Conservation (phyloP, 257 asterid species). For the Misopates orontium region DNA sequence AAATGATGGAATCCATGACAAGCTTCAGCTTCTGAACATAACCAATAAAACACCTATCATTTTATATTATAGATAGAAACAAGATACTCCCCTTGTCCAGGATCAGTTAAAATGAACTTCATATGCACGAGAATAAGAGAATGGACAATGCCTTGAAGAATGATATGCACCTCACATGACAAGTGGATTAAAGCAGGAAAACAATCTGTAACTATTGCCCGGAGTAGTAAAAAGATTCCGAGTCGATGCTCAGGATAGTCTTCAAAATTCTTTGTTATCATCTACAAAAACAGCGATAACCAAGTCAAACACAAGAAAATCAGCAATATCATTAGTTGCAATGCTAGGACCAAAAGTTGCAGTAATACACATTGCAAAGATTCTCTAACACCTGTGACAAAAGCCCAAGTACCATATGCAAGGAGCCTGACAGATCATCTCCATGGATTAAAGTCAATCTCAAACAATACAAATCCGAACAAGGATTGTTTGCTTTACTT, state of each 20-base stretch:
- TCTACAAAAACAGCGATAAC: slow-evolving; percentile 42
- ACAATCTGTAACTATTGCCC: slow-evolving; percentile 91
- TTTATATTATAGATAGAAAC: slow-evolving; percentile 15
- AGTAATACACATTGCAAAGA: slow-evolving; percentile 12
- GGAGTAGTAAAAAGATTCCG: slow-evolving; percentile 87
- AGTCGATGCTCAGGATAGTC: slow-evolving; percentile 99
- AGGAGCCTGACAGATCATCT: background rate
- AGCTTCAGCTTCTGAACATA: slow-evolving; percentile 83
- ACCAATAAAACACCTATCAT: slow-evolving; percentile 21
- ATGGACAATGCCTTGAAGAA: slow-evolving; percentile 13
- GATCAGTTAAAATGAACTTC: slow-evolving; percentile 1
- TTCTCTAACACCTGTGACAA: background rate
- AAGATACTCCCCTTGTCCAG: slow-evolving; percentile 2
- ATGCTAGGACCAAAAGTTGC: background rate
- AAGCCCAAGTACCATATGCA: background rate
- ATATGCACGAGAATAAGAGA: slow-evolving; percentile 16
- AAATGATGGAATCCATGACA: slow-evolving; percentile 94
- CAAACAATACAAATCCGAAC: background rate
- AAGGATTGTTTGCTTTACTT: background rate
- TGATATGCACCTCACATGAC: slow-evolving; percentile 73
- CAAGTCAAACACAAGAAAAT: slow-evolving; percentile 18
- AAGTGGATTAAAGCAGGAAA: slow-evolving; percentile 86
- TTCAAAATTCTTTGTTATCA: slow-evolving; percentile 96
- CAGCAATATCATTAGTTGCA: background rate
- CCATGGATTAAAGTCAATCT: background rate